Base-by-base conservation (phyloP, 1,284 basidiomycete genomes). In the Ceratobasidium sp. region DNA sequence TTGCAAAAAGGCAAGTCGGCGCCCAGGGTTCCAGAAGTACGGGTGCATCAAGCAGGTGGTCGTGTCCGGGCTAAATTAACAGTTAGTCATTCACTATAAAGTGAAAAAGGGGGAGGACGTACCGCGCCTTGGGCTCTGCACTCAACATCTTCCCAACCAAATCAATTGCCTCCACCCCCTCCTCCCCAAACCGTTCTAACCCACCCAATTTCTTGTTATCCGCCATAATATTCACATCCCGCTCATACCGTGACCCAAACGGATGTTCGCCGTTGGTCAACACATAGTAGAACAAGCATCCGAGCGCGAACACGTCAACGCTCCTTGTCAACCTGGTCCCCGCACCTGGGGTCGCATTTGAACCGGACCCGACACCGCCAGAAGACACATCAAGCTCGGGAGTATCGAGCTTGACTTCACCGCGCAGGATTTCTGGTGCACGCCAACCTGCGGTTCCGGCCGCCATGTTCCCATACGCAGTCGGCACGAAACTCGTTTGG, bases 381-480 rank as follows among this genome's bases (percentile, higher is more conserved):
- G 43, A 72, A 27, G 65, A 74, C 11, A 54, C 63, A 34, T 91
- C 88, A 37, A 87, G 88, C 51, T 88, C 84, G 0, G 88, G 80
- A 74, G 95, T 93, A 79, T 96, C 93, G 74, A 97, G 85, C 80
- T 93, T 93, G 74, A 98, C 96, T 75, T 96, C 93, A 1, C 95
- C 95, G 13, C 92, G 85, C 63, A 98, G 84, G 76, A 97, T 96
- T 83, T 98, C 96, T 0, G 96, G 96, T 0, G 96, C 96, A 7
- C 96, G 89, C 93, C 96, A 98, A 0, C 96, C 96, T 16, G 95
- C 91, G 0, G 95, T 96, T 4, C 96, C 96, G 24, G 95, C 95
- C 27, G 92, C 90, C 27, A 76, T 77, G 24, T 62, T 71, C 6
- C 69, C 71, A 64, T 75, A 76, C 7, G 88, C 88, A 0, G 92